A percentile compares a stretch with the other conserved stretches of the same genome.
These are phyloP conservation scores for Dactylonectria estremocensis DNA, from an alignment of 2,329 filamentous ascomycete species.

Conservation along the genomic window DNA sequence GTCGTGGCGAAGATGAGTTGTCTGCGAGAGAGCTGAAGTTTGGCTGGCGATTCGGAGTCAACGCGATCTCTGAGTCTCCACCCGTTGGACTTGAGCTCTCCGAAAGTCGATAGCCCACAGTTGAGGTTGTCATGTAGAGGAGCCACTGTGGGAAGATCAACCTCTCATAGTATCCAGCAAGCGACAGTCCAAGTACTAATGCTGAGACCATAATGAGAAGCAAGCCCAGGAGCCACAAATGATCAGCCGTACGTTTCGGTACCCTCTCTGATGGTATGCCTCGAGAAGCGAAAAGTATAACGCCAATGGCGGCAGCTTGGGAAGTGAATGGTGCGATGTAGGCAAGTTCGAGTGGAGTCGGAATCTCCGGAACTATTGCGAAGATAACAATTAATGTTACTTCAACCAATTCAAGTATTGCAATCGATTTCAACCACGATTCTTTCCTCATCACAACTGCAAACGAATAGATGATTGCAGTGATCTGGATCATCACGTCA, in stretches of 20 bases:
- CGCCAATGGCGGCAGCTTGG: not conserved
- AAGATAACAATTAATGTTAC: slow-evolving; percentile 11
- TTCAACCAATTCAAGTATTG: slow-evolving; percentile 1
- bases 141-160: slow-evolving; percentile 18
- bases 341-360: slow-evolving; percentile 6
- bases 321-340: slow-evolving; percentile 9
- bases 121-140: slow-evolving; percentile 19
- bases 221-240: slow-evolving; percentile 8
- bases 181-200: too few relatives aligned
- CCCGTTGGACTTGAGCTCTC: slow-evolving; percentile 1
- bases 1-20: slow-evolving; percentile 8
- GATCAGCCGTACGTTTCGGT: slow-evolving; percentile 3
- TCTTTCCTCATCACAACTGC: slow-evolving; percentile 7
- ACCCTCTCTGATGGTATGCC: slow-evolving; percentile 2
- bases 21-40: slow-evolving; percentile 15
- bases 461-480: too few relatives aligned
- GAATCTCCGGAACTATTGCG: slow-evolving; percentile 1
- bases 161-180: slow-evolving; percentile 20
- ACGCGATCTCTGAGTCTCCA: slow-evolving; percentile 13
- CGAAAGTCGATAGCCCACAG: slow-evolving; percentile 11
- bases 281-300: slow-evolving; percentile 14
- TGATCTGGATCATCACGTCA: too few relatives aligned
- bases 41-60: slow-evolving; percentile 3
- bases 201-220: slow-evolving; percentile 11
- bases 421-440: slow-evolving; percentile 7